Evolutionary conservation across 129 eudicot species (phyloP).

Genomic region (Rutidosis leptorrhynchoides): DNA sequence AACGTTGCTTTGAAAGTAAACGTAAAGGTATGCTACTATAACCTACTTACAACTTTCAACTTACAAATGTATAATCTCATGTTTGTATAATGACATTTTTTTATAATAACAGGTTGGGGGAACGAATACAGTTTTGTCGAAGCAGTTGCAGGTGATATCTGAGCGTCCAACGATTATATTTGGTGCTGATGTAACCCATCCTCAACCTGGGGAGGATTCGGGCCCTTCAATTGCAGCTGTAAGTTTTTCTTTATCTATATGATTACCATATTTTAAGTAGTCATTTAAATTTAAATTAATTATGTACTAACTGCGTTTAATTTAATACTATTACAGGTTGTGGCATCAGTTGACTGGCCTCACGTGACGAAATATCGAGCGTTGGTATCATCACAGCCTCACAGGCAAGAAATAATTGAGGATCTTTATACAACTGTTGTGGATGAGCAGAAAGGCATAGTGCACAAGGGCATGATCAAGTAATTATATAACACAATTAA

Average conservation of each 20-base stretch:
- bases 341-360: conserved; percentile 91
- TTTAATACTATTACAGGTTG: conserved; percentile 44
- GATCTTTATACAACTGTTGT: conserved; percentile 41
- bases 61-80: not conserved
- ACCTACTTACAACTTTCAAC: not conserved
- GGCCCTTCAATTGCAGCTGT: conserved; percentile 86
- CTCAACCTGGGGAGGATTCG: conserved; percentile 75
- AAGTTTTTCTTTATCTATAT: conserved; percentile 10
- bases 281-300: not conserved
- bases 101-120: conserved; percentile 56
- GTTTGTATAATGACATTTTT: not conserved
- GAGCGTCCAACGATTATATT: conserved; percentile 65
- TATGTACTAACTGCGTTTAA: not conserved
- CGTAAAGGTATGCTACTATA: conserved; percentile 60
- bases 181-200: conserved; percentile 95
- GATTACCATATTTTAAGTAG: not conserved
- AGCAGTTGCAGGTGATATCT: conserved; percentile 16
- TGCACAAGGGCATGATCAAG: conserved; percentile 69
- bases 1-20: conserved; percentile 66
- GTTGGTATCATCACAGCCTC: conserved; percentile 59
- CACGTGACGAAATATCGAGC: conserved; percentile 57
- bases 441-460: conserved; percentile 40
- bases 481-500: conserved; percentile 1
- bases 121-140: conserved; percentile 45
- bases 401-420: conserved; percentile 57